Conservation (phyloP, 352 stramenopile species). For the Phytophthora sp. region DNA sequence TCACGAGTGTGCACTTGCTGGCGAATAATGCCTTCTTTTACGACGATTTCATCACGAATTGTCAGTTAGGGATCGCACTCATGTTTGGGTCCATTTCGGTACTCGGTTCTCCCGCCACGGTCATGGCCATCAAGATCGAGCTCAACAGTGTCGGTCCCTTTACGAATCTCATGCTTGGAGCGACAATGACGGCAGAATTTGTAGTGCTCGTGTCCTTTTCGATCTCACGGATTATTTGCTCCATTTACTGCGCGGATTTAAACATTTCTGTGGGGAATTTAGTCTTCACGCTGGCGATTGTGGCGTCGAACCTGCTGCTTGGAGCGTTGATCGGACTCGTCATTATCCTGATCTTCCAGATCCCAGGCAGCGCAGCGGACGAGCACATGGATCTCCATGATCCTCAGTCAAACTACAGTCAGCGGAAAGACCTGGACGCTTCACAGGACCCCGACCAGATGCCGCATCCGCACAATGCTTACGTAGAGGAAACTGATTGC, state of each 20-base stretch:
- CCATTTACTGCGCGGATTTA: slow-evolving; percentile 66
- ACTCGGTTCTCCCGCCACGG: slow-evolving; percentile 63
- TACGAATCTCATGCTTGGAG: slow-evolving; percentile 76
- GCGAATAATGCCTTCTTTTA: slow-evolving; percentile 69
- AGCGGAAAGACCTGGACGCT: slow-evolving; percentile 34
- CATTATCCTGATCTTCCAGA: slow-evolving; percentile 68
- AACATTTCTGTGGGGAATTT: slow-evolving; percentile 57
- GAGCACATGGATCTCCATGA: slow-evolving; percentile 45
- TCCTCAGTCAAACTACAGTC: slow-evolving; percentile 17
- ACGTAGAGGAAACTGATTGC: slow-evolving; percentile 41
- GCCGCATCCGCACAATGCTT: slow-evolving; percentile 63
- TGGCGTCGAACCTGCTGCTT: slow-evolving; percentile 60
- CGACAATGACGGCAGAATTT: slow-evolving; percentile 76
- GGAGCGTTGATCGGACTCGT: slow-evolving; percentile 49
- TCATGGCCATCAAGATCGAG: slow-evolving; percentile 84
- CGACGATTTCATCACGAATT: slow-evolving; percentile 47
- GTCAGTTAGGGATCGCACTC: slow-evolving; percentile 68
- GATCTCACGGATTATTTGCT: slow-evolving; percentile 63
- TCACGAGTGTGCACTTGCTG: slow-evolving; percentile 52
- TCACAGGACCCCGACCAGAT: slow-evolving; percentile 44
- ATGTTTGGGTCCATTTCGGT: slow-evolving; percentile 81
- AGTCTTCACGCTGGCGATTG: slow-evolving; percentile 60
- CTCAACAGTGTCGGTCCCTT: slow-evolving; percentile 76
- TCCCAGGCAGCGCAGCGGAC: slow-evolving; percentile 49
- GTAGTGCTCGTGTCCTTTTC: slow-evolving; percentile 77